phyloP scores from a whole-genome alignment of 2,329 filamentous ascomycete species.

The Aspergillus piperis region DNA sequence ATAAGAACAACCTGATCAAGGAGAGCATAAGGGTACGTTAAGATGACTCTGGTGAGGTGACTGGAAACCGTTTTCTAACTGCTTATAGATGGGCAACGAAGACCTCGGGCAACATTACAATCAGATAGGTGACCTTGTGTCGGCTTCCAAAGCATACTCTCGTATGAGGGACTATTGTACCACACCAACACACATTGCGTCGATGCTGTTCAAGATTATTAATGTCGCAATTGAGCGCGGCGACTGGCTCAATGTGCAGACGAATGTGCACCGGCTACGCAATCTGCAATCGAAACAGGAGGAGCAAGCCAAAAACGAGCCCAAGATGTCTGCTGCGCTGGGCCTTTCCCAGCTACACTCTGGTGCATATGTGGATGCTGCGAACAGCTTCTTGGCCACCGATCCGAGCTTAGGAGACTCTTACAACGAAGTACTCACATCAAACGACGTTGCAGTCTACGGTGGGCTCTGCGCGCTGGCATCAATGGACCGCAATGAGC shows the following conservation, averaged over 20 bases:
- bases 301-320: constrained; percentile 58
- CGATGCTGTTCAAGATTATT: constrained; percentile 78
- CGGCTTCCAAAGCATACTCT: constrained; percentile 74
- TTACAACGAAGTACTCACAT: constrained; percentile 72
- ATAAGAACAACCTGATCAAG: constrained; percentile 96
- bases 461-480: constrained; percentile 88
- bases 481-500: constrained; percentile 76
- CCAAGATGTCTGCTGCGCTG: constrained; percentile 66
- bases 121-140: constrained; percentile 69
- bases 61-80: constrained; percentile 3
- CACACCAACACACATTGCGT: constrained; percentile 77
- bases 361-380: constrained; percentile 66
- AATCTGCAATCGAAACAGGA: constrained; percentile 57
- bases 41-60: too few relatives aligned
- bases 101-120: constrained; percentile 86
- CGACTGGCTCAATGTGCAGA: constrained; percentile 72
- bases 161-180: constrained; percentile 91
- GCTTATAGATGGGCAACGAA: constrained; percentile 81
- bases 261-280: constrained; percentile 60
- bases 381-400: constrained; percentile 67
- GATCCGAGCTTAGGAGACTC: constrained; percentile 59
- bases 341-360: constrained; percentile 63
- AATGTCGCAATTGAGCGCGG: constrained; percentile 72
- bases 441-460: constrained; percentile 90
- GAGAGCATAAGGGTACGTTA: constrained; percentile 79